phyloP scores from a whole-genome alignment of 768 basidiomycete species.

The Boletus sensibilis region DNA sequence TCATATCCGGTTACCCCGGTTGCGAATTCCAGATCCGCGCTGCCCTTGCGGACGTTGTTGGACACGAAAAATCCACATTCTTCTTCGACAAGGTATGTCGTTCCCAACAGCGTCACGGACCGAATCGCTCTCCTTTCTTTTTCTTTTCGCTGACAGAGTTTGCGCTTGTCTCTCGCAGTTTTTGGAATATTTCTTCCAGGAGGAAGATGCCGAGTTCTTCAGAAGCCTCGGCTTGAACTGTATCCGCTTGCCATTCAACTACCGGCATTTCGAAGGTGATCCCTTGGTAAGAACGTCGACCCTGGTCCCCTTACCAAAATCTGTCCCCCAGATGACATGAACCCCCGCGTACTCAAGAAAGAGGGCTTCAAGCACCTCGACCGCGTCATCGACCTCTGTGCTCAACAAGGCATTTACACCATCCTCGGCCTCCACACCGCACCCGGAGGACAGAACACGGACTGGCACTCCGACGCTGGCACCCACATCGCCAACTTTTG shows the following conservation, averaged over 20 bases:
- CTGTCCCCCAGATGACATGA: conserved; percentile 58
- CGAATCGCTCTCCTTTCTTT: neutral
- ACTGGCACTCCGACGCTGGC: conserved; percentile 79
- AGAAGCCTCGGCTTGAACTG: conserved; percentile 78
- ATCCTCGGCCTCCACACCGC: conserved; percentile 81
- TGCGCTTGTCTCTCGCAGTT: conserved; percentile 47
- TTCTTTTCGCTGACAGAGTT: neutral
- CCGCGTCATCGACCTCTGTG: conserved; percentile 73
- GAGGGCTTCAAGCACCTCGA: conserved; percentile 82
- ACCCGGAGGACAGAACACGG: conserved; percentile 71
- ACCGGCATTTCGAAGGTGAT: conserved; percentile 61
- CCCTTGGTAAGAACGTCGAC: neutral
- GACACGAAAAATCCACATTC: conserved; percentile 63
- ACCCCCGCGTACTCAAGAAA: conserved; percentile 72
- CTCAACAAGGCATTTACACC: conserved; percentile 72
- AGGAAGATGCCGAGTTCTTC: conserved; percentile 74
- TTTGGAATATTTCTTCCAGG: conserved; percentile 80
- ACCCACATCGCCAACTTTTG: conserved; percentile 73
- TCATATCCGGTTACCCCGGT: conserved; percentile 76
- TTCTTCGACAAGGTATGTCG: conserved; percentile 78
- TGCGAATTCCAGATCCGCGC: conserved; percentile 79
- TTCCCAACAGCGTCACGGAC: neutral
- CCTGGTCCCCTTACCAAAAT: neutral
- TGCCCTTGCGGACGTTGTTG: conserved; percentile 63
- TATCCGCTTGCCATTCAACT: conserved; percentile 74